Conservation (phyloP, 2,329 filamentous ascomycete genomes). For the Cercospora zeina region DNA sequence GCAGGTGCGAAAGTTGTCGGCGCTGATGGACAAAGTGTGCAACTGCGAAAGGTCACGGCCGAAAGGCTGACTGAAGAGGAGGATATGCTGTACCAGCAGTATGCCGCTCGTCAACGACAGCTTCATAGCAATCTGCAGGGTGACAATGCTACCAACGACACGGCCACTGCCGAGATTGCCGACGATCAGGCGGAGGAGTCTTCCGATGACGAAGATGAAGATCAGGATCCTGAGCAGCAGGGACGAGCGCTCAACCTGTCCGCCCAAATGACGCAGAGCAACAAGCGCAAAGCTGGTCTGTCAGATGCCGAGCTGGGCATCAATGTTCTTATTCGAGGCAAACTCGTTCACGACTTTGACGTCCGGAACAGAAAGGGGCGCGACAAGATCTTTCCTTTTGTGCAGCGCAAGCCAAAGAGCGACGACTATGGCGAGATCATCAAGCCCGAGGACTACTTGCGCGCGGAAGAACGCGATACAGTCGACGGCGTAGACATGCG, state of each 20-base stretch:
- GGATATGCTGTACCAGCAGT: slow-evolving; percentile 82
- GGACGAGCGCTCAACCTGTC: slow-evolving; percentile 89
- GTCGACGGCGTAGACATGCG: slow-evolving; percentile 65
- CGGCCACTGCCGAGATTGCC: slow-evolving; percentile 60
- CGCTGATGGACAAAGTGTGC: slow-evolving; percentile 56
- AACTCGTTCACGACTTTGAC: slow-evolving; percentile 90
- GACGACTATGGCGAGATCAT: slow-evolving; percentile 96
- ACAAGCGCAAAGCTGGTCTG: slow-evolving; percentile 77
- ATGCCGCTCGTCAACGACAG: slow-evolving; percentile 83
- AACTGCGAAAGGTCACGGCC: slow-evolving; percentile 45
- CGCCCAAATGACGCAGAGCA: slow-evolving; percentile 75
- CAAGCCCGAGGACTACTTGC: slow-evolving; percentile 86
- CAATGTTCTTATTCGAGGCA: slow-evolving; percentile 78
- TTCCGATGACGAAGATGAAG: slow-evolving; percentile 82
- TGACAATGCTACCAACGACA: slow-evolving; percentile 65
- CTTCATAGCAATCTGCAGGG: slow-evolving; percentile 79
- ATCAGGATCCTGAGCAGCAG: slow-evolving; percentile 86
- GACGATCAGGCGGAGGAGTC: slow-evolving; percentile 86
- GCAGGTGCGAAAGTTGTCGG: slow-evolving; percentile 54
- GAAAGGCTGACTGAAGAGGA: slow-evolving; percentile 76
- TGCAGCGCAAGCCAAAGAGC: slow-evolving; percentile 72
- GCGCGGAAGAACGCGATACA: slow-evolving; percentile 86
- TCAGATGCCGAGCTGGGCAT: slow-evolving; percentile 90
- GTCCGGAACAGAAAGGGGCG: slow-evolving; percentile 87
- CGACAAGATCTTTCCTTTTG: slow-evolving; percentile 87